A percentile compares a stretch with the other conserved stretches of the same genome.
phyloP scores from a whole-genome alignment of 495 filamentous ascomycete species.

The Penicillium atrosanguineum region DNA sequence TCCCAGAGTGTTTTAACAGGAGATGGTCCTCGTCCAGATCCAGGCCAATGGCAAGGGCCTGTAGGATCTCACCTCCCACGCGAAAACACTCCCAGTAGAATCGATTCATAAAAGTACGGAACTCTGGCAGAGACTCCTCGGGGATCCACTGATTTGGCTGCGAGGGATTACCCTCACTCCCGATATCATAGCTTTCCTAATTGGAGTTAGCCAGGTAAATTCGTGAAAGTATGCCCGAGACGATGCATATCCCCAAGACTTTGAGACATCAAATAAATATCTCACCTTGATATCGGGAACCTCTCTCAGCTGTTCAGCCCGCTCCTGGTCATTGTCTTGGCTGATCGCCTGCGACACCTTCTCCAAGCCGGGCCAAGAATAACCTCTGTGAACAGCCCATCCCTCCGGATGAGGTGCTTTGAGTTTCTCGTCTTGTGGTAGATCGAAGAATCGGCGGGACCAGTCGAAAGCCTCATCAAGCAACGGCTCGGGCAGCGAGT shows the following conservation, averaged over 20 bases:
- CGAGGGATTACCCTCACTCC: constrained; percentile 50
- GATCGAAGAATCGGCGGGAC: constrained; percentile 47
- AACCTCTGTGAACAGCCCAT: constrained; percentile 57
- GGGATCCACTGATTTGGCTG: constrained; percentile 68
- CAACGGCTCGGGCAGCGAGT: constrained; percentile 43
- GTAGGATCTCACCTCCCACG: constrained; percentile 45
- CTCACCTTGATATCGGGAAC: constrained; percentile 39
- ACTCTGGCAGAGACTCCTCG: constrained; percentile 55
- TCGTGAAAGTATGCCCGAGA: neutral
- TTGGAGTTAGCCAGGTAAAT: neutral
- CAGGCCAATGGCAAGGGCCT: constrained; percentile 53
- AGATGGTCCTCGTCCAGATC: constrained; percentile 50
- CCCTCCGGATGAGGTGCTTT: constrained; percentile 62
- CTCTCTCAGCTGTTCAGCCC: constrained; percentile 28
- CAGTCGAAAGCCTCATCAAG: constrained; percentile 55
- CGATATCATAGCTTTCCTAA: constrained; percentile 67
- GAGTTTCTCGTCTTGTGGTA: constrained; percentile 45
- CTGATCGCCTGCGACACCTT: constrained; percentile 62
- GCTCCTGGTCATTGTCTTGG: constrained; percentile 38
- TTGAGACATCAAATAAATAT: neutral
- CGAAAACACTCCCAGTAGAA: constrained; percentile 56
- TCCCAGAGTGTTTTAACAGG: constrained; percentile 50
- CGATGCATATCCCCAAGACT: neutral
- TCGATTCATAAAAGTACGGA: constrained; percentile 53
- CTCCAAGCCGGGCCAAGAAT: constrained; percentile 63